Evolutionary conservation across 2,329 filamentous ascomycete species (phyloP).

Genomic region (Talaromyces sp.): DNA sequence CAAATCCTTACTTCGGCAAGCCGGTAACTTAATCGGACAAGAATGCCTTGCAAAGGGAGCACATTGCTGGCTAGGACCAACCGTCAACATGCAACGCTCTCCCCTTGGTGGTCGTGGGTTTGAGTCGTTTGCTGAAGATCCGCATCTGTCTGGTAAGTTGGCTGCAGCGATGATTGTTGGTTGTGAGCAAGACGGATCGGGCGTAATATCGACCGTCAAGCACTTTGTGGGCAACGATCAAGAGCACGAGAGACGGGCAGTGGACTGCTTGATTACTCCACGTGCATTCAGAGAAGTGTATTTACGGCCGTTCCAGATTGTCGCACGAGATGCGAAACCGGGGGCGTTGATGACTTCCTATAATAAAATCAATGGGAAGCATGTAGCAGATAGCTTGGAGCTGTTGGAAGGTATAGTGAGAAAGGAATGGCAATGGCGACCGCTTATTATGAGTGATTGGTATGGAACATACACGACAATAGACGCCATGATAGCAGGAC

Average conservation of each 20-base stretch:
- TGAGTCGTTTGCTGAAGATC: conserved; percentile 82
- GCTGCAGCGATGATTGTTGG: conserved; percentile 69
- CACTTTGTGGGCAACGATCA: conserved; percentile 51
- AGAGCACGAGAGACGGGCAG: conserved; percentile 42
- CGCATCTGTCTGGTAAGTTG: conserved; percentile 69
- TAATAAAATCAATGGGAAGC: conserved; percentile 54
- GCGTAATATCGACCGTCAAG: conserved; percentile 70
- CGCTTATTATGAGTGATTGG: conserved; percentile 47
- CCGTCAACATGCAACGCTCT: conserved; percentile 76
- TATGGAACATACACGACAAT: conserved; percentile 44
- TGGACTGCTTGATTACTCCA: conserved; percentile 43
- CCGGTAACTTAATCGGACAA: conserved; percentile 67
- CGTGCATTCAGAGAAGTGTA: conserved; percentile 61
- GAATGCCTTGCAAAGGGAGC: conserved; percentile 71
- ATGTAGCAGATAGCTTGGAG: conserved; percentile 64
- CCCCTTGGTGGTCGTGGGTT: conserved; percentile 80
- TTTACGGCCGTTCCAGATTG: conserved; percentile 61
- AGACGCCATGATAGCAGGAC: conserved; percentile 43
- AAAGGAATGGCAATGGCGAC: conserved; percentile 46
- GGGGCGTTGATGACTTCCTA: conserved; percentile 59
- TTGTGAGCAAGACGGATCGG: conserved; percentile 43
- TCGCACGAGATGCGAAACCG: conserved; percentile 53
- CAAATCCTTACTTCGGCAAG: conserved; percentile 62
- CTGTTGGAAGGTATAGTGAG: conserved; percentile 53
- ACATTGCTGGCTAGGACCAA: conserved; percentile 70